Evolutionary conservation across 2,329 filamentous ascomycete species (phyloP), one percentile per base, ranked within the genome.

Genomic region (Orbilia quercus): DNA sequence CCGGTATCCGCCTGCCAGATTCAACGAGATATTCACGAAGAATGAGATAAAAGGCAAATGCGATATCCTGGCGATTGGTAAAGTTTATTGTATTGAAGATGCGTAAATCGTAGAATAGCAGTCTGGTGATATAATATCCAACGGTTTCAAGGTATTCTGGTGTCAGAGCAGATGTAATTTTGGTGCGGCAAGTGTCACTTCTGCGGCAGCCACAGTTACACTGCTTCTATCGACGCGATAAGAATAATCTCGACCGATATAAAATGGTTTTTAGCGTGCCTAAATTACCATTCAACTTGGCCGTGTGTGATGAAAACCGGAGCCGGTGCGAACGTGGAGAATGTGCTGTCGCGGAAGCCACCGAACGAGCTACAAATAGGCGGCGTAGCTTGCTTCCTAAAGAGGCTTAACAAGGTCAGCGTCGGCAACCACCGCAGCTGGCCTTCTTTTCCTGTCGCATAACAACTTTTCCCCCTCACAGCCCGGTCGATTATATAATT

Each of bases 361-460:
- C 64, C 64, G 65, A 40, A 38, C 54, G 25, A 50, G 50, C 25
- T 36, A n/a, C n/a, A n/a, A n/a, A n/a, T n/a, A n/a, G n/a, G n/a
- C n/a, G n/a, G 44, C 25, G 12, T 14, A 18, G 18, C 16, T 48
- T 53, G 69, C 69, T 73, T 60, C 69, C 69, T 54, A 66, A 73
- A 66, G 7, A 40, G 64, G 64, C 55, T 47, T 47, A 55, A 53
- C 38, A 55, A 28, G 47, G 60, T 62, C 60, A 66, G 54, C 69
- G 25, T 73, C 69, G 69, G 69, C 69, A 60, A 45, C 60, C 69
- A 73, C 69, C 69, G 69, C 51, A 16, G 23, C 34, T 22, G n/a
- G 7, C 31, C 42, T 51, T 28, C 14, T 44, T 40, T n/a, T 42
- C 28, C 50, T 67, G 63, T 67, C 63, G 63, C 63, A 67, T 67